Evolutionary conservation across 352 stramenopile species (phyloP), one percentile per base, ranked within the genome.

Genomic region (Globisporangium ultimum): DNA sequence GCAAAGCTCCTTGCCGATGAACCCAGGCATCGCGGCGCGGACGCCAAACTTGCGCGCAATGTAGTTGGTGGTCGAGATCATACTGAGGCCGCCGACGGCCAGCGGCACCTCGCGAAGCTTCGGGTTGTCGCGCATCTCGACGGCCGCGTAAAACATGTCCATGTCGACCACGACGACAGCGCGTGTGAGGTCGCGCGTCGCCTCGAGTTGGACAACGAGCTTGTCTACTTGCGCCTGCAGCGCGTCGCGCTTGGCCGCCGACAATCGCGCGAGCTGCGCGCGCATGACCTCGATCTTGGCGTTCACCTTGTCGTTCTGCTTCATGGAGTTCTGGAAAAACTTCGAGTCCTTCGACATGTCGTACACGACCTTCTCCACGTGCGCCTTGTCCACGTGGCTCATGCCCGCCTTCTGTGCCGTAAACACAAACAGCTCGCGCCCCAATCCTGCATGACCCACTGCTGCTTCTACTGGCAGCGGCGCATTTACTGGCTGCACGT

Each of bases 21-120:
- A 99, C 12, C 96, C 95, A 0, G 96, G 95, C 97, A 99, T 99
- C 9, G 96, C 96, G 32, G 88, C 89, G 12, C 96, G 83, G 14
- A 99, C 96, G 34, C 96, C 96, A 67, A 94, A 98, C 63, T 95
- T 84, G 36, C 96, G 78, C 14, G 96, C 96, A 5, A 83, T 76
- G 72, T 99, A 99, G 71, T 99, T 99, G 57, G 91, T 91, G 6
- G 96, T 99, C 15, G 74, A 88, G 64, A 99, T 98, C 95, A 99
- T 98, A 47, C 71, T 78, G 32, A 89, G 77, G 2, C 88, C 87
- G 10, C 96, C 96, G 8, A 99, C 95, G 8, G 91, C 95, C 7
- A 97, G 86, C 7, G 96, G 96, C 36, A 96, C 78, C 48, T 97
- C 71, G 5, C 77, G 68, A 15, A 99, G 72, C 22, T 83, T 65